phyloP scores from a whole-genome alignment of 2,329 filamentous ascomycete species.

The Epichloe aotearoae region DNA sequence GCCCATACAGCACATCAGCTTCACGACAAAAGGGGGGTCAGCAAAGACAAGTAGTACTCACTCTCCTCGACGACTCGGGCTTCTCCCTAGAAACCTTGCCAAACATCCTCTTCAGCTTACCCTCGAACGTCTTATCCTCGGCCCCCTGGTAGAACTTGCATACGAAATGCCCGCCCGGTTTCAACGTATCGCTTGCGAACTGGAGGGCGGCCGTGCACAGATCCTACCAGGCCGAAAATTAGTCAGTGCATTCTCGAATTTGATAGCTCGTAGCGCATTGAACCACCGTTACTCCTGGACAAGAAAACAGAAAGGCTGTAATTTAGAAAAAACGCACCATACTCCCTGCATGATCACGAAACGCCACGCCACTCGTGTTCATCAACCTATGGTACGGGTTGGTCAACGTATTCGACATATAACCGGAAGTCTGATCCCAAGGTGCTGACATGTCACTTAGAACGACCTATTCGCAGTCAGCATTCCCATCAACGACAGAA shows the following conservation, averaged over 20 bases:
- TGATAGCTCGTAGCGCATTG: too few species aligned
- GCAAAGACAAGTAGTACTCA: slow-evolving; percentile 29
- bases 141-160: slow-evolving; percentile 95
- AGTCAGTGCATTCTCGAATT: too few species aligned
- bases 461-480: slow-evolving; percentile 45
- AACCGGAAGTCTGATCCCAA: slow-evolving; percentile 71
- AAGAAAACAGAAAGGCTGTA: too few species aligned
- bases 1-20: neutral
- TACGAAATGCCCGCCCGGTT: slow-evolving; percentile 74
- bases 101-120: slow-evolving; percentile 63
- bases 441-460: slow-evolving; percentile 98
- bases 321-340: slow-evolving; percentile 52
- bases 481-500: neutral
- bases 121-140: slow-evolving; percentile 73
- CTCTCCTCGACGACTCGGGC: slow-evolving; percentile 77
- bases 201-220: slow-evolving; percentile 74
- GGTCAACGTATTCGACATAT: slow-evolving; percentile 81
- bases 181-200: slow-evolving; percentile 77
- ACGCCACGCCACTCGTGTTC: slow-evolving; percentile 85
- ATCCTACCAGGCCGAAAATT: slow-evolving; percentile 43
- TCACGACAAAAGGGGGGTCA: neutral
- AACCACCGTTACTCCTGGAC: too few species aligned
- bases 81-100: slow-evolving; percentile 79
- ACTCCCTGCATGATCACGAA: slow-evolving; percentile 81
- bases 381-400: slow-evolving; percentile 97